A percentile compares a stretch with the other conserved stretches of the same genome.
These are phyloP conservation scores for Hanseniaspora uvarum DNA, from an alignment of 1,139 yeast genomes.

Conservation along the genomic window DNA sequence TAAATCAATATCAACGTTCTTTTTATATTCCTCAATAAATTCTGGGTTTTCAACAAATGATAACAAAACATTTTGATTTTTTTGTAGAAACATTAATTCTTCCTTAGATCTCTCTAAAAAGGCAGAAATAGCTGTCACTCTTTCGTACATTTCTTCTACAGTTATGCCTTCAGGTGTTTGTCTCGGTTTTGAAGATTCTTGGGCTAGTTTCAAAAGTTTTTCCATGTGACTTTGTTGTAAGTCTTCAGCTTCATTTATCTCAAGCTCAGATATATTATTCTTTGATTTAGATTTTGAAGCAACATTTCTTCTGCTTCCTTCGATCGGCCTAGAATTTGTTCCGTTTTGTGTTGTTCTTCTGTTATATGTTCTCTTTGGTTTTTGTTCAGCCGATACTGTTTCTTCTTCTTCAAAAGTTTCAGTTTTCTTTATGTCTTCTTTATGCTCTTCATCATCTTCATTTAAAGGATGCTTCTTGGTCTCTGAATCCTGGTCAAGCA, in stretches of 20 bases:
- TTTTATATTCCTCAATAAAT: conserved; percentile 27
- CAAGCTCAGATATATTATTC: conserved; percentile 8
- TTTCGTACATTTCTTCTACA: conserved; percentile 68
- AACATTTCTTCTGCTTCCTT: conserved; percentile 17
- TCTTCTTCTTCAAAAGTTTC: not conserved
- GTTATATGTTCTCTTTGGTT: conserved; percentile 19
- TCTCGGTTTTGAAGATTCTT: conserved; percentile 61
- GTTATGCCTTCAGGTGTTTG: conserved; percentile 66
- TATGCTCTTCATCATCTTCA: conserved; percentile 20
- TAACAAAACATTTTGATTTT: conserved; percentile 43
- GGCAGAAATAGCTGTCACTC: conserved; percentile 84
- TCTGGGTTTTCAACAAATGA: conserved; percentile 37
- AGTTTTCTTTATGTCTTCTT: not conserved
- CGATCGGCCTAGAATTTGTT: conserved; percentile 21
- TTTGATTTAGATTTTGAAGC: conserved; percentile 8
- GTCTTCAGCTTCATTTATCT: conserved; percentile 19
- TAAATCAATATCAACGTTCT: conserved; percentile 28
- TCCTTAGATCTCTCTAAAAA: conserved; percentile 76
- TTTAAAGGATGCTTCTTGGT: conserved; percentile 19
- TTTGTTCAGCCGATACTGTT: not conserved
- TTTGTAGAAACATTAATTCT: conserved; percentile 65
- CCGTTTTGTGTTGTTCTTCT: conserved; percentile 22
- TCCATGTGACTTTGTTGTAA: conserved; percentile 17
- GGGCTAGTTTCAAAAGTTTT: conserved; percentile 19
- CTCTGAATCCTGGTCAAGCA: not conserved